Base-by-base conservation (phyloP, 2,329 filamentous ascomycete species). In the Onygenales sp. region DNA sequence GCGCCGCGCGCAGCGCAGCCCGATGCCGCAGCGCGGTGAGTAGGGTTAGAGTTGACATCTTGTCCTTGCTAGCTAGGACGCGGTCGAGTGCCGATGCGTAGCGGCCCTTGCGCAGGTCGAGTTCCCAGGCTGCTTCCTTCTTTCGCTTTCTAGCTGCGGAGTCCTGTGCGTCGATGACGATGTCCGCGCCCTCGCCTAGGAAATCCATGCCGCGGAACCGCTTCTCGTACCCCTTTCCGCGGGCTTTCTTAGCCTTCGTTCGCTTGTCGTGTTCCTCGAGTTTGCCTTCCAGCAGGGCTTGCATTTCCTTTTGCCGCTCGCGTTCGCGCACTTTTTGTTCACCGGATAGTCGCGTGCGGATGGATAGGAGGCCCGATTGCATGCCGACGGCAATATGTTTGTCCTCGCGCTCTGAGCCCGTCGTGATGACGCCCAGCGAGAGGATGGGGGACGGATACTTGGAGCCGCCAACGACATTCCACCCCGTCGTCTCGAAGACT, bases 381-480 rank as follows among this genome's bases (percentile, higher is more conserved):
- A 97, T 92, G 68, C 92, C 93, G 1, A 98, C 93, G 4, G 87
- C 90, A 51, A 98, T 81, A 70, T 98, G 93, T 60, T 90, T 89
- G 72, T 98, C 93, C 63, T 91, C 87, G 50, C 81, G 79, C 52
- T 81, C 80, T 10, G 76, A 68, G n/a, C 84, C 84, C 7, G 82
- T 78, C 10, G 80, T 77, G 58, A 96, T 82, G 43, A 95, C 86
- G 55, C 80, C 82, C 55, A 97, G 79, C 8, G 89, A 87, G 10
- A 98, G 81, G 54, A 98, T 87, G 1, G 93, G 93, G 1, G 89
- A 87, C 5, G 89, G 85, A 71, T 97, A 98, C 72, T 97, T 98
- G 56, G 87, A 83, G 50, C 89, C 92, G 41, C 89, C 86, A n/a
- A 97, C 91, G 7, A 97, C 88, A 66, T 96, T 95, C 93, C 93